Conservation (phyloP, 768 basidiomycete species). For the Rhizopogon salebrosus region DNA sequence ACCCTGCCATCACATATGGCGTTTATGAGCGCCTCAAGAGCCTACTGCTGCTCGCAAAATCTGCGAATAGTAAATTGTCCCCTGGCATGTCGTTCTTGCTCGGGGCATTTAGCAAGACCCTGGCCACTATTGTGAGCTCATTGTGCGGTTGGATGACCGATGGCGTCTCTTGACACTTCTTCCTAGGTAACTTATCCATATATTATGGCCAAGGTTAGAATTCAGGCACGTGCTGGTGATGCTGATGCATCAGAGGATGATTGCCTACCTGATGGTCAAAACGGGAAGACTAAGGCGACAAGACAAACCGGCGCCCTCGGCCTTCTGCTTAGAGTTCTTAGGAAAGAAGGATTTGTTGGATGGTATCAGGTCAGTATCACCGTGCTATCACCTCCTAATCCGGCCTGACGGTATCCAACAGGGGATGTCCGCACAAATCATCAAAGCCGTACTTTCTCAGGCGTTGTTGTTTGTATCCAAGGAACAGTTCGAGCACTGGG, state of each 20-base stretch:
- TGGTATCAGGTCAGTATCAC: conserved; percentile 78
- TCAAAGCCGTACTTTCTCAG: conserved; percentile 93
- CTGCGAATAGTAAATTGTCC: conserved; percentile 56
- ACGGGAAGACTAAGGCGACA: conserved; percentile 15
- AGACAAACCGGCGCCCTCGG: conserved; percentile 72
- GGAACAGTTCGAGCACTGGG: conserved; percentile 92
- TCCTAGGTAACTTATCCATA: conserved; percentile 88
- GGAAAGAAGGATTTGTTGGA: conserved; percentile 76
- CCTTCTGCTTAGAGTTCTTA: conserved; percentile 66
- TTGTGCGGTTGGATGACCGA: not conserved
- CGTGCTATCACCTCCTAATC: not conserved
- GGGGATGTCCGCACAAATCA: conserved; percentile 96
- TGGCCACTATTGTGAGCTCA: conserved; percentile 84
- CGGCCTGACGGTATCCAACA: conserved; percentile 25
- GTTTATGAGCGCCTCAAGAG: conserved; percentile 88
- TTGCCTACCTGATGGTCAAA: conserved; percentile 15
- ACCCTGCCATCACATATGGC: conserved; percentile 97
- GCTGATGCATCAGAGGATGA: conserved; percentile 38
- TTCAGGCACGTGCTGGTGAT: conserved; percentile 77
- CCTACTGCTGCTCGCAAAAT: conserved; percentile 53
- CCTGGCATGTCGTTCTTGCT: conserved; percentile 77
- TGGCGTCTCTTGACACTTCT: not conserved
- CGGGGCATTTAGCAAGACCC: conserved; percentile 91
- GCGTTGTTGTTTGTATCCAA: conserved; percentile 96
- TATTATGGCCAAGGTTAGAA: conserved; percentile 94